A percentile compares a stretch with the other conserved stretches of the same genome.
phyloP scores from a whole-genome alignment of 805 yeast species.

The Hagleromyces aurorensis region DNA sequence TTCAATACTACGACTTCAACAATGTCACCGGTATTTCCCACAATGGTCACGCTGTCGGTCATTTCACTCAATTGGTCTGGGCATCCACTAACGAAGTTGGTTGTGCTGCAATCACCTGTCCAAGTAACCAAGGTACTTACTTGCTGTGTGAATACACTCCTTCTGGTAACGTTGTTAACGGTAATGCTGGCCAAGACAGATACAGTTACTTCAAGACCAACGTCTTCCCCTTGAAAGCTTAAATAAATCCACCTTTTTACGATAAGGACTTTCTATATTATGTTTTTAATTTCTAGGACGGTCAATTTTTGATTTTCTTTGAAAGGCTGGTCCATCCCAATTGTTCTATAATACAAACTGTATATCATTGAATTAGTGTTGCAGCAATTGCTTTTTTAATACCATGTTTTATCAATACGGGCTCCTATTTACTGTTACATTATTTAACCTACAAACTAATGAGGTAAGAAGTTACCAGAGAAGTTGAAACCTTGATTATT shows the following conservation, averaged over 20 bases:
- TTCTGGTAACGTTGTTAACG: constrained; percentile 41
- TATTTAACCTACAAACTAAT: too few species aligned
- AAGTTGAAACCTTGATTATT: constrained; percentile 9
- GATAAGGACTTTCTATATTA: too few species aligned
- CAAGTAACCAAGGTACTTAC: constrained; percentile 38
- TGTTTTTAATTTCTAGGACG: too few species aligned
- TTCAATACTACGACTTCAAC: constrained; percentile 43
- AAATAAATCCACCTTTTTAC: too few species aligned
- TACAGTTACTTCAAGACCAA: constrained; percentile 35
- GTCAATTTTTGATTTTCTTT: too few species aligned
- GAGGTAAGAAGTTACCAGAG: constrained; percentile 14
- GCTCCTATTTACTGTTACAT: too few species aligned
- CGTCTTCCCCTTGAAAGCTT: constrained; percentile 36
- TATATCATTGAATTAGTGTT: too few species aligned
- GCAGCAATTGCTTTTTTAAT: too few species aligned
- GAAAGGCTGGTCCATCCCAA: too few species aligned
- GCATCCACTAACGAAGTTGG: constrained; percentile 51
- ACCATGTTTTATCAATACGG: too few species aligned
- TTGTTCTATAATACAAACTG: too few species aligned
- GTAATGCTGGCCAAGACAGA: constrained; percentile 33
- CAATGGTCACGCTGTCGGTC: constrained; percentile 44
- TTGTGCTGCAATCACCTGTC: constrained; percentile 40
- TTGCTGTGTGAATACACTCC: constrained; percentile 61
- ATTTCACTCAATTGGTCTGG: constrained; percentile 77
- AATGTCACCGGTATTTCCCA: constrained; percentile 41